These are phyloP conservation scores for Nectriaceae sp. DNA, from an alignment of 2,329 filamentous ascomycete species.

Conservation along the genomic window DNA sequence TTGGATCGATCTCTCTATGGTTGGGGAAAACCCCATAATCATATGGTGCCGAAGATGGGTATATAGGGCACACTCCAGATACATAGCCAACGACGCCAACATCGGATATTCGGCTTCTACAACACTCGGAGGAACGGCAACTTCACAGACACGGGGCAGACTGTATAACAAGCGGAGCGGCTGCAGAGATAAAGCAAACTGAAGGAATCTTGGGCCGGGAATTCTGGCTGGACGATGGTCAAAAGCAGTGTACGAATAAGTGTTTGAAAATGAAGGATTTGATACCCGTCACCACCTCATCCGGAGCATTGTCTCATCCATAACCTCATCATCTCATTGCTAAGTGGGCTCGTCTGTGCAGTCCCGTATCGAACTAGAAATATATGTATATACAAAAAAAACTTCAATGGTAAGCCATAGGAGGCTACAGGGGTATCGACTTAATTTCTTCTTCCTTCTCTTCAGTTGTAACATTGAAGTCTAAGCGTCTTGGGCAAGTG, in stretches of 20 bases:
- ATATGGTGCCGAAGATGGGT: too few relatives aligned
- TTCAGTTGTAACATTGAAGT: neutral
- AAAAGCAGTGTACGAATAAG: conserved; percentile 9
- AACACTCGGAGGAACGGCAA: too few relatives aligned
- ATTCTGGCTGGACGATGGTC: too few relatives aligned
- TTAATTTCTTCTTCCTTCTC: conserved; percentile 14
- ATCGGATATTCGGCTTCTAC: too few relatives aligned
- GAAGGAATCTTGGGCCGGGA: too few relatives aligned
- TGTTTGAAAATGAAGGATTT: conserved; percentile 2
- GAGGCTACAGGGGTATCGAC: conserved; percentile 32
- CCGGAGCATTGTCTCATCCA: neutral
- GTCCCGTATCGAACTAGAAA: conserved; percentile 3
- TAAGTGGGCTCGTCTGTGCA: neutral
- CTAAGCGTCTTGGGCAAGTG: neutral
- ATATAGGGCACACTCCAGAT: too few relatives aligned
- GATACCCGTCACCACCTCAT: conserved; percentile 4
- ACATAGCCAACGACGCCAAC: too few relatives aligned
- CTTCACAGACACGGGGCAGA: too few relatives aligned
- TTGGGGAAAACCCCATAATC: too few relatives aligned
- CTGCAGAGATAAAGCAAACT: too few relatives aligned
- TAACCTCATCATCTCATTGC: conserved; percentile 13
- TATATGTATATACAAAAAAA: conserved; percentile 17
- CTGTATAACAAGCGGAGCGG: too few relatives aligned
- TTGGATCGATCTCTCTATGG: too few relatives aligned
- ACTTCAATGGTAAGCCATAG: conserved; percentile 13